These are phyloP conservation scores for Torulaspora microellipsoides DNA, from an alignment of 805 yeast genomes.

Conservation along the genomic window DNA sequence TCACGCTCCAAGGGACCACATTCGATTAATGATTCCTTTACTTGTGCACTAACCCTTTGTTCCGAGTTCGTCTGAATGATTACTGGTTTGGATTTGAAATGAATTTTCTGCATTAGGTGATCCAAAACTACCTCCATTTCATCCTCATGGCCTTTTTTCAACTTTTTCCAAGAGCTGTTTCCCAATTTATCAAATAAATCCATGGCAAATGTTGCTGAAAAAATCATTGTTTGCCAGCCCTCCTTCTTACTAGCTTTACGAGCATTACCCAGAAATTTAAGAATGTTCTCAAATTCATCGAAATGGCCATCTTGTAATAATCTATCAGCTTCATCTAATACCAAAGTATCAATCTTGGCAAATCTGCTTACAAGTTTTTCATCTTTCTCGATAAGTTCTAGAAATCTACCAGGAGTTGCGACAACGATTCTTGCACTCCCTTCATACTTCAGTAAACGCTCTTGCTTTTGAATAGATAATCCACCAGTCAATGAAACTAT, in stretches of 20 bases:
- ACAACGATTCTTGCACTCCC: slow-evolving; percentile 74
- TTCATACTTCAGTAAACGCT: slow-evolving; percentile 59
- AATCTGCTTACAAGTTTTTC: slow-evolving; percentile 40
- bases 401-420: slow-evolving; percentile 92
- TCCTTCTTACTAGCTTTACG: slow-evolving; percentile 35
- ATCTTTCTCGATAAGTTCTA: slow-evolving; percentile 71
- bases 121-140: slow-evolving; percentile 57
- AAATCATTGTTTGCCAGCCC: slow-evolving; percentile 81
- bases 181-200: slow-evolving; percentile 76
- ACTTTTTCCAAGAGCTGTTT: slow-evolving; percentile 34
- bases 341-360: slow-evolving; percentile 46
- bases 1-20: slow-evolving; percentile 91
- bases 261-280: slow-evolving; percentile 55
- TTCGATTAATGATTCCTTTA: slow-evolving; percentile 84
- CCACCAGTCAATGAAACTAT: slow-evolving; percentile 91
- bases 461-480: slow-evolving; percentile 87
- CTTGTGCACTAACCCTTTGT: slow-evolving; percentile 65
- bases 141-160: slow-evolving; percentile 24
- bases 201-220: slow-evolving; percentile 87
- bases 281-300: slow-evolving; percentile 79
- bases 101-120: slow-evolving; percentile 62
- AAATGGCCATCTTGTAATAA: slow-evolving; percentile 93
- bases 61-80: slow-evolving; percentile 85
- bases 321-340: slow-evolving; percentile 95
- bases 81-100: slow-evolving; percentile 65